A percentile compares a stretch with the other conserved stretches of the same genome.
Conservation (phyloP, 2,329 filamentous ascomycete genomes). For the Leptosphaerulina australis region DNA sequence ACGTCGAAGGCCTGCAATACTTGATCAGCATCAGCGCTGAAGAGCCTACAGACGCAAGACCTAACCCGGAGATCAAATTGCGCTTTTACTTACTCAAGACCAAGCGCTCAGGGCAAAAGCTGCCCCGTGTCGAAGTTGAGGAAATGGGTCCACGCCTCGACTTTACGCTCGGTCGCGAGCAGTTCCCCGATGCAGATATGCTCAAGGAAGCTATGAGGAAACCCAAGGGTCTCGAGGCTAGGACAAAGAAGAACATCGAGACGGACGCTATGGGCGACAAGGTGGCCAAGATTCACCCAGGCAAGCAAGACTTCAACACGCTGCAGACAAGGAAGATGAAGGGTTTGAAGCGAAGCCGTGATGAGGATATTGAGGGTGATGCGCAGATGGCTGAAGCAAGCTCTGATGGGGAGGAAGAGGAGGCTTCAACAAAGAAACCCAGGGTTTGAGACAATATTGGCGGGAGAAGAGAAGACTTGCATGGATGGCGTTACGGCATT, state of each 20-base stretch:
- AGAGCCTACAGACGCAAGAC: conserved; percentile 54
- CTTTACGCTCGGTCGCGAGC: conserved; percentile 80
- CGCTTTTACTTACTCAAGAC: conserved; percentile 87
- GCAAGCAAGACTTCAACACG: conserved; percentile 83
- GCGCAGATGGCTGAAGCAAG: conserved; percentile 9
- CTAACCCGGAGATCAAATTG: conserved; percentile 62
- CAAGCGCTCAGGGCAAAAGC: conserved; percentile 81
- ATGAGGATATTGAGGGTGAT: conserved; percentile 32
- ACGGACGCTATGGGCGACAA: conserved; percentile 95
- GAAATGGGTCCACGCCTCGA: conserved; percentile 96
- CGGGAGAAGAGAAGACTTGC: conserved; percentile 18
- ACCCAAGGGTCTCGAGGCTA: conserved; percentile 74
- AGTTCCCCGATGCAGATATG: conserved; percentile 76
- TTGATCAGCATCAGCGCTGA: conserved; percentile 81
- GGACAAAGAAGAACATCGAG: conserved; percentile 93
- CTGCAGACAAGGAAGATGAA: conserved; percentile 99
- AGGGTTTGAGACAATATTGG: conserved; percentile 21
- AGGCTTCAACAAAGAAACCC: conserved; percentile 37
- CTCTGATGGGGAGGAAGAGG: conserved; percentile 20
- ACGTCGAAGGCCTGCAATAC: conserved; percentile 94
- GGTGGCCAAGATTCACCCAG: conserved; percentile 89
- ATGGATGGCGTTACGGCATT: conserved; percentile 41
- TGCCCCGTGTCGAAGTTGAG: conserved; percentile 90
- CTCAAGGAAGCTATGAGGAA: conserved; percentile 92
- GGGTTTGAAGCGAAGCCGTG: conserved; percentile 83